Percentiles rank a stretch among this genome's conserved stretches.
These are phyloP conservation scores for Colletotrichum truncatum DNA, from an alignment of 2,329 filamentous ascomycete genomes.

Conservation along the genomic window DNA sequence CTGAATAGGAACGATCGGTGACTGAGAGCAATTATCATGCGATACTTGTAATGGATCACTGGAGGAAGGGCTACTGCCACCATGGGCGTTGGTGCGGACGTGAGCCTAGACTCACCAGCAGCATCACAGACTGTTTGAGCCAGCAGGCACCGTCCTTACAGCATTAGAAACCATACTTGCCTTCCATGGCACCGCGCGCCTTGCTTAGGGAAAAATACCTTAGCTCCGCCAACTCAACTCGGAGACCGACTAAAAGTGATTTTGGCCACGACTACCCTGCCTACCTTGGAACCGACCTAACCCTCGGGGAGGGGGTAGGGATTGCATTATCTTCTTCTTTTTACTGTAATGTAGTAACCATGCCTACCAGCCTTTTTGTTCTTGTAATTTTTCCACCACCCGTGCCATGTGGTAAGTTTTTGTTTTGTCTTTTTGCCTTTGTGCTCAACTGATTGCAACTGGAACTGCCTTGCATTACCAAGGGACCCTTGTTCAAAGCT, in stretches of 20 bases:
- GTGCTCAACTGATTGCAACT: slow-evolving; percentile 5
- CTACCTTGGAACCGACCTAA: not conserved
- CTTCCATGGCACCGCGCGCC: slow-evolving; percentile 1
- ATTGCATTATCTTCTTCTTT: slow-evolving; percentile 6
- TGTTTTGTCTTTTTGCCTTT: not conserved
- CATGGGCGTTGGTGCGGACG: not conserved
- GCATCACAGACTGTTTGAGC: slow-evolving; percentile 21
- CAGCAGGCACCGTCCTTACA: slow-evolving; percentile 24
- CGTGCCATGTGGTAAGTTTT: not conserved
- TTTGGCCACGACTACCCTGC: not conserved
- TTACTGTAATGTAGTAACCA: not conserved
- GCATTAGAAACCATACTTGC: slow-evolving; percentile 12
- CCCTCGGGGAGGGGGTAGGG: not conserved
- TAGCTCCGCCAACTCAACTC: slow-evolving; percentile 6
- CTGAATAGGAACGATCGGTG: not conserved
- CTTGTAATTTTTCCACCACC: not conserved
- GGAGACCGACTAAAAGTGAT: not conserved
- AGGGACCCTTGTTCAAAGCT: slow-evolving; percentile 3
- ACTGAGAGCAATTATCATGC: slow-evolving; percentile 7
- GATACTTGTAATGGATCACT: slow-evolving; percentile 4
- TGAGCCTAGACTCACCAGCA: slow-evolving; percentile 7
- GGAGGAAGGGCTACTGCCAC: not conserved
- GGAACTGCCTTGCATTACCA: not conserved
- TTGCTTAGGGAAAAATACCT: not conserved
- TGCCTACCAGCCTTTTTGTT: not conserved